These are phyloP conservation scores for Pneumocystis wakefieldiae DNA, from an alignment of 1,139 yeast genomes.

Conservation along the genomic window DNA sequence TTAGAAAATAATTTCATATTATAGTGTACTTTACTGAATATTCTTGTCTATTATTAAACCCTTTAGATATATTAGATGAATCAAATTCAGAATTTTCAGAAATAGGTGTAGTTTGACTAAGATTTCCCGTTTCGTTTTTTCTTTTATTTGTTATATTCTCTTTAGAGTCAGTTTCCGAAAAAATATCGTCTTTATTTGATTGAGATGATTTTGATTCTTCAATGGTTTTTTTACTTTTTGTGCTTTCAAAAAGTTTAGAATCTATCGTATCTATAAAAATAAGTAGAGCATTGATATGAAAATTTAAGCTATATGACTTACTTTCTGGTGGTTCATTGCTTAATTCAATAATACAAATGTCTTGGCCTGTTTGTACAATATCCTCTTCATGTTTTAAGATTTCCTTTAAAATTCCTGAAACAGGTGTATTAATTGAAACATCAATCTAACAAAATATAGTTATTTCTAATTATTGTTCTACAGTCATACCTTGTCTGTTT, in stretches of 20 bases:
- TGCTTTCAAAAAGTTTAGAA: slow-evolving; percentile 13
- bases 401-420: slow-evolving; percentile 79
- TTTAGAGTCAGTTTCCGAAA: slow-evolving; percentile 19
- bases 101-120: slow-evolving; percentile 2
- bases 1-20: not conserved
- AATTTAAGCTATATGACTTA: slow-evolving; percentile 29
- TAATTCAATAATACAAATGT: slow-evolving; percentile 73
- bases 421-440: slow-evolving; percentile 90
- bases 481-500: slow-evolving; percentile 56
- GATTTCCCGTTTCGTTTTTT: not conserved
- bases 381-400: slow-evolving; percentile 73
- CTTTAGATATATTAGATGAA: slow-evolving; percentile 22
- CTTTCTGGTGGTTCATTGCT: slow-evolving; percentile 72
- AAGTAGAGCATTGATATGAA: slow-evolving; percentile 11
- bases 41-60: slow-evolving; percentile 34
- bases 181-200: slow-evolving; percentile 23
- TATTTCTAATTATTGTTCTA: not conserved
- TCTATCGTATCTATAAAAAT: slow-evolving; percentile 19
- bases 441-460: slow-evolving; percentile 38
- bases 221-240: slow-evolving; percentile 13
- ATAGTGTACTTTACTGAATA: not conserved
- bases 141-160: slow-evolving; percentile 12
- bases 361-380: slow-evolving; percentile 94
- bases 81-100: not conserved
- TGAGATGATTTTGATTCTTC: slow-evolving; percentile 18